Evolutionary conservation across 352 stramenopile species (phyloP), one percentile per base, ranked within the genome.

Genomic region (Phytopythium aichiense): DNA sequence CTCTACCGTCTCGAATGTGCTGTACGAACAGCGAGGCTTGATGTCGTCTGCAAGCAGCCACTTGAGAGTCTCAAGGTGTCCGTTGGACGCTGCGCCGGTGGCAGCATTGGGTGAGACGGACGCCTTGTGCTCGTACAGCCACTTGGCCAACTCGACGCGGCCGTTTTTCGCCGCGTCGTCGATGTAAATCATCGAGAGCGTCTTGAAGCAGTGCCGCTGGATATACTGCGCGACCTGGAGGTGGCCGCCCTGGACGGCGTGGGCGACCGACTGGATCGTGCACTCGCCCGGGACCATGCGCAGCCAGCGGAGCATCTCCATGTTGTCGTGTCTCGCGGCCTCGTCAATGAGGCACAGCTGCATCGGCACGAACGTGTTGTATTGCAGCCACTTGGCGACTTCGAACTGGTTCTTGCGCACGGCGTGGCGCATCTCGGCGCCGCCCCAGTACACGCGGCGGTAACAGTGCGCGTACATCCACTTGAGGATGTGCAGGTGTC

Each of bases 161-260:
- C 28, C 45, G 12, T 16, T 22, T 4, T n/a, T 6, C n/a, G 58
- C 58, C 2, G 58, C 58, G 25, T 38, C 28, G 22, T 63, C 43
- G 28, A 63, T 31, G 18, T 48, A 30, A 7, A 49, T 37, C 12
- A 38, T 22, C 13, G 23, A 11, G 18, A 58, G 15, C 1, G 20
- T 35, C 33, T 46, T 48, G 30, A 65, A 63, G 35, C 64, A 79
- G 56, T 81, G 57, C 13, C 61, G 37, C 12, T 68, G 69, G 1
- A 87, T 64, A 62, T 72, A 83, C 45, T 71, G 54, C n/a, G 83
- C 45, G 9, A 74, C 71, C n/a, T 81, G 63, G 8, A 84, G 61
- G 40, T 84, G 74, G 1, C 72, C 73, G 37, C 69, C 63, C 40
- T 60, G 57, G 1, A 68, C 74, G 12, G 77, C 74, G 40, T 73